Percentiles rank a stretch among this genome's conserved stretches.
These are phyloP conservation scores for Paramecium sonneborni DNA, from an alignment of 73 alveolate species.

Conservation along the genomic window DNA sequence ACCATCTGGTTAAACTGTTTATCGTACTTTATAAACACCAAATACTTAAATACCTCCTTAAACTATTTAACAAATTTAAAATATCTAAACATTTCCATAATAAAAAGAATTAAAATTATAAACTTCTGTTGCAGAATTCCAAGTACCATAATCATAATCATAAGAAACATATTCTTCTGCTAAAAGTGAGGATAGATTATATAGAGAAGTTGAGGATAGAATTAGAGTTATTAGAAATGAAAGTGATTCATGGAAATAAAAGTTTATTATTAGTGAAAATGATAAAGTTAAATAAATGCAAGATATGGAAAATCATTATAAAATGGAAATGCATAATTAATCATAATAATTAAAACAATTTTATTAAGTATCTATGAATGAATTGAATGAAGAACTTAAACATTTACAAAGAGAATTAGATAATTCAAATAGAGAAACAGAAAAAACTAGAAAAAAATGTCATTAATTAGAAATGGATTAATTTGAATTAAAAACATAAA, in stretches of 20 bases:
- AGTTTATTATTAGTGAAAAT: neutral
- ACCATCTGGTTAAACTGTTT: slow-evolving; percentile 27
- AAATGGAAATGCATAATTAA: slow-evolving; percentile 19
- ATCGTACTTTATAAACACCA: neutral
- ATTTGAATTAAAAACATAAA: slow-evolving; percentile 43
- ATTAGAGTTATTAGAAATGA: neutral
- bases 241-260: slow-evolving; percentile 39
- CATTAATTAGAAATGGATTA: slow-evolving; percentile 47
- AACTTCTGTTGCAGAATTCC: slow-evolving; percentile 1
- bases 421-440: slow-evolving; percentile 17
- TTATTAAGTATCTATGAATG: neutral
- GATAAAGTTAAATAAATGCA: neutral
- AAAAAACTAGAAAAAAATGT: slow-evolving; percentile 1
- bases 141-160: neutral
- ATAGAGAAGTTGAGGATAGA: slow-evolving; percentile 30
- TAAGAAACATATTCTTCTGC: neutral
- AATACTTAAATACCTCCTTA: neutral
- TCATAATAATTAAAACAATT: neutral
- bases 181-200: neutral
- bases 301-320: neutral
- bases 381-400: slow-evolving; percentile 9
- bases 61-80: neutral
- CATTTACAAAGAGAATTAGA: slow-evolving; percentile 33
- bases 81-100: neutral
- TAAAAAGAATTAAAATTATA: neutral